A percentile compares a stretch with the other conserved stretches of the same genome.
Conservation (phyloP, 192 early-diverging fungal genomes). For the Podila epigama region DNA sequence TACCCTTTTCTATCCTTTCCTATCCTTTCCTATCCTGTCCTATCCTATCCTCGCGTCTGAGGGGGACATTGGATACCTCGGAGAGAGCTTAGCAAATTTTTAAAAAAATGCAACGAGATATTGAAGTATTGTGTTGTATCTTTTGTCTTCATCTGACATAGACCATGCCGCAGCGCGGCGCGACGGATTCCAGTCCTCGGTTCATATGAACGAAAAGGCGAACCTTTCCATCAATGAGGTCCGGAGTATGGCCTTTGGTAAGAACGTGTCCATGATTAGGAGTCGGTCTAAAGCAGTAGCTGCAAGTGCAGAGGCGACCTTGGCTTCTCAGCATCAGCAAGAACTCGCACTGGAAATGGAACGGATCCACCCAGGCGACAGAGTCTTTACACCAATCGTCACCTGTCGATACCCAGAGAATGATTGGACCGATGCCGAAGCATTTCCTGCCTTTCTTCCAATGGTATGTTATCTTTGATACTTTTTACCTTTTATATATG, state of each 20-base stretch:
- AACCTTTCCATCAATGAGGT: slow-evolving; percentile 12
- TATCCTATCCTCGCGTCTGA: too few species aligned
- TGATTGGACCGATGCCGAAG: slow-evolving; percentile 34
- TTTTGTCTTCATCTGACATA: too few species aligned
- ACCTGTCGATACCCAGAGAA: slow-evolving; percentile 38
- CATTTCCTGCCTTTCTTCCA: slow-evolving; percentile 27
- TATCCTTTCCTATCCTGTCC: too few species aligned
- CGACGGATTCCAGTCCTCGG: neutral
- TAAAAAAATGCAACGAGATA: too few species aligned
- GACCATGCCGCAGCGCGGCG: too few species aligned
- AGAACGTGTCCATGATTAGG: slow-evolving; percentile 8
- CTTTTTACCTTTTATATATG: neutral
- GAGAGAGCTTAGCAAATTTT: too few species aligned
- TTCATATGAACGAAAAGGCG: slow-evolving; percentile 8
- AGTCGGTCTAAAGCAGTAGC: slow-evolving; percentile 10
- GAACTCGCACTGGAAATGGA: neutral
- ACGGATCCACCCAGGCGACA: slow-evolving; percentile 32
- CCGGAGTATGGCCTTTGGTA: slow-evolving; percentile 9
- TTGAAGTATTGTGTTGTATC: too few species aligned
- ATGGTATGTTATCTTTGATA: slow-evolving; percentile 7
- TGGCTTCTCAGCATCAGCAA: neutral
- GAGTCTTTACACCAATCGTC: slow-evolving; percentile 23
- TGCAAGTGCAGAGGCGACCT: neutral
- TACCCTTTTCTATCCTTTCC: too few species aligned
- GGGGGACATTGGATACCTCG: too few species aligned